A percentile compares a stretch with the other conserved stretches of the same genome.
phyloP scores from a whole-genome alignment of 2,329 filamentous ascomycete species.

The Fusarium secorum region DNA sequence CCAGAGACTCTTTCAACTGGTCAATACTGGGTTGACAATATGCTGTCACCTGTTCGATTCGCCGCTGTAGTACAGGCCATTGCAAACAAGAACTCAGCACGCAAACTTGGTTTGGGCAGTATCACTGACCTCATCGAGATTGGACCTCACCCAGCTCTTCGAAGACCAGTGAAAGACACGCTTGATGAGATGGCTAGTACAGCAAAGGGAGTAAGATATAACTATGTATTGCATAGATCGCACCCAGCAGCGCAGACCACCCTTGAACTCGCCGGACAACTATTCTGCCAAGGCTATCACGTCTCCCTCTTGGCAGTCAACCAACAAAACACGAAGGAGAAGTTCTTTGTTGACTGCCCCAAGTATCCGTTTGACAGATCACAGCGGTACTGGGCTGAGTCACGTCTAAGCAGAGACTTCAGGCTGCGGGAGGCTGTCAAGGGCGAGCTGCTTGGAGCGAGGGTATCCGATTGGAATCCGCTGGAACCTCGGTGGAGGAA shows the following conservation, averaged over 20 bases:
- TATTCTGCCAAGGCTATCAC: not conserved
- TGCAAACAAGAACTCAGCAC: not conserved
- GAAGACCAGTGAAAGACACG: constrained; percentile 29
- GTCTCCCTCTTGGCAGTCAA: not conserved
- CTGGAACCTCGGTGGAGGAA: constrained; percentile 42
- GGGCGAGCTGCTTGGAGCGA: constrained; percentile 51
- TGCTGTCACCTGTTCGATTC: constrained; percentile 49
- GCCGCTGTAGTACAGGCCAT: constrained; percentile 40
- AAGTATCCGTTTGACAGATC: constrained; percentile 5
- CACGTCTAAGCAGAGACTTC: constrained; percentile 40
- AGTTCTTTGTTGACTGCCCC: not conserved
- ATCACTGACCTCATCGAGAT: constrained; percentile 33
- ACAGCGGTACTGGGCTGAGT: constrained; percentile 48
- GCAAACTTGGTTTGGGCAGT: not conserved
- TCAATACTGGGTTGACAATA: constrained; percentile 53
- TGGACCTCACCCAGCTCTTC: constrained; percentile 36
- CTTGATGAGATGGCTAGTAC: not conserved
- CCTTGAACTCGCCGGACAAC: not conserved
- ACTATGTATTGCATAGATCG: not conserved
- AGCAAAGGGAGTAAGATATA: not conserved
- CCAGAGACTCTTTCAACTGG: constrained; percentile 45
- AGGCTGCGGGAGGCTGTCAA: constrained; percentile 43
- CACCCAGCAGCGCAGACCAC: not conserved
- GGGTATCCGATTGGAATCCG: constrained; percentile 28
- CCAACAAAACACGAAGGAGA: not conserved